Evolutionary conservation across 208 protist species (phyloP).

Genomic region (Balamuthia mandrillaris): DNA sequence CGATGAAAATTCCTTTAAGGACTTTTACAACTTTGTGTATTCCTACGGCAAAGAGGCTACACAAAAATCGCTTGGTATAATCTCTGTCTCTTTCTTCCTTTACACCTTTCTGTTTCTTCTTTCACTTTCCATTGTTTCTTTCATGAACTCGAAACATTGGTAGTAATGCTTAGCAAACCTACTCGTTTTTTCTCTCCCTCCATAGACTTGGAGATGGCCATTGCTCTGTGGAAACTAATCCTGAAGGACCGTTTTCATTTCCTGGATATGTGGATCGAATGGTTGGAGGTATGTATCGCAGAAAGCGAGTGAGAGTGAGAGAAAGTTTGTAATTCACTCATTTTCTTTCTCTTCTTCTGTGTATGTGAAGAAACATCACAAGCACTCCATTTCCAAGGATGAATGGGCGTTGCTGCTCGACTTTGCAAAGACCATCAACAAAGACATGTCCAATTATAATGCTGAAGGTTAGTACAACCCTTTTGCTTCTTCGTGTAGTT

Average conservation of each 20-base stretch:
- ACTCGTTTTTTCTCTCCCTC: no score
- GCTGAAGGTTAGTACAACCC: neutral
- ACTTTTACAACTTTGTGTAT: slow-evolving; percentile 39
- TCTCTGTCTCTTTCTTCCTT: neutral
- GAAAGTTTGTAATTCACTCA: neutral
- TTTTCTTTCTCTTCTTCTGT: neutral
- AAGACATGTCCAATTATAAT: slow-evolving; percentile 48
- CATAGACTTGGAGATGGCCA: slow-evolving; percentile 32
- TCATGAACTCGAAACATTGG: no score
- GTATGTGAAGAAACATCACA: slow-evolving; percentile 21
- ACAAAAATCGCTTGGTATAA: slow-evolving; percentile 14
- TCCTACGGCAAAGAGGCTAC: slow-evolving; percentile 12
- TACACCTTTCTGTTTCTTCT: neutral
- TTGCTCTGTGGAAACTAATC: slow-evolving; percentile 40
- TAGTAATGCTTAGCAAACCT: no score
- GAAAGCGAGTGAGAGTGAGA: no score
- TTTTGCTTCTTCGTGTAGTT: no score
- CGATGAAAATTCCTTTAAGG: slow-evolving; percentile 6
- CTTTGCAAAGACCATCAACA: slow-evolving; percentile 35
- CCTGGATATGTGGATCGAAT: slow-evolving; percentile 33
- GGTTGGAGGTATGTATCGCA: slow-evolving; percentile 37
- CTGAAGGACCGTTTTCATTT: slow-evolving; percentile 11
- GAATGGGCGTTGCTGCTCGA: slow-evolving; percentile 41
- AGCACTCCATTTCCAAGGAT: slow-evolving; percentile 44
- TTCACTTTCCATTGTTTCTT: no score